phyloP scores from a whole-genome alignment of 2,329 filamentous ascomycete species.

The Malbranchea cinnamomea region DNA sequence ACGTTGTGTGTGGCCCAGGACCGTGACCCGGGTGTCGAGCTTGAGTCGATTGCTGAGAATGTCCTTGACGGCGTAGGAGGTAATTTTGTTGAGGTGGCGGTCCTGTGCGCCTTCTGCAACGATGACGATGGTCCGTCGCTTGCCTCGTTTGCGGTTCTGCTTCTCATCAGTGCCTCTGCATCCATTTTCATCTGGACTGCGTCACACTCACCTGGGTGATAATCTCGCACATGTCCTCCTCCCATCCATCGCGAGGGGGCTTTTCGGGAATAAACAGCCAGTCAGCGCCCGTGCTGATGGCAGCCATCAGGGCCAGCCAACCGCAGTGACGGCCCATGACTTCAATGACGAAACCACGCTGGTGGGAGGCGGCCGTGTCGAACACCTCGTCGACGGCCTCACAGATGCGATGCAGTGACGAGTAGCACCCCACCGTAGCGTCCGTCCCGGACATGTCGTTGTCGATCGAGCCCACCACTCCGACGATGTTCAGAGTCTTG shows the following conservation, averaged over 20 bases:
- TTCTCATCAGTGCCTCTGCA: conserved; percentile 7
- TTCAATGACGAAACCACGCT: conserved; percentile 90
- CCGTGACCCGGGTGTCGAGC: conserved; percentile 86
- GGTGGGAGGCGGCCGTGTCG: conserved; percentile 91
- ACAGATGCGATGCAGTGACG: conserved; percentile 81
- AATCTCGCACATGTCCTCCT: conserved; percentile 69
- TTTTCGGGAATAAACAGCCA: conserved; percentile 96
- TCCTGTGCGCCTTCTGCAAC: conserved; percentile 92
- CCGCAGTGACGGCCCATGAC: conserved; percentile 98
- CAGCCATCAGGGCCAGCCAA: conserved; percentile 92
- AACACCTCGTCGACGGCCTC: conserved; percentile 87
- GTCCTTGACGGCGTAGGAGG: conserved; percentile 66
- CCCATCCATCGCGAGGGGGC: conserved; percentile 76
- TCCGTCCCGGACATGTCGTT: conserved; percentile 96
- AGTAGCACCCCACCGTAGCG: conserved; percentile 94
- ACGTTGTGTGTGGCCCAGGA: conserved; percentile 91
- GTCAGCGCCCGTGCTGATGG: conserved; percentile 86
- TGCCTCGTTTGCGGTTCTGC: conserved; percentile 74
- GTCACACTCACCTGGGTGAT: conserved; percentile 47
- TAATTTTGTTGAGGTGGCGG: conserved; percentile 68
- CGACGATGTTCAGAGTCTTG: conserved; percentile 85
- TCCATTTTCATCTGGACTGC: conserved; percentile 6
- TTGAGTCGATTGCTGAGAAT: conserved; percentile 68
- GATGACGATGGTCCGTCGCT: conserved; percentile 96
- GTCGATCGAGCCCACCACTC: conserved; percentile 91